Base-by-base conservation (phyloP, 495 filamentous ascomycete genomes). In the Penicilliopsis zonata region DNA sequence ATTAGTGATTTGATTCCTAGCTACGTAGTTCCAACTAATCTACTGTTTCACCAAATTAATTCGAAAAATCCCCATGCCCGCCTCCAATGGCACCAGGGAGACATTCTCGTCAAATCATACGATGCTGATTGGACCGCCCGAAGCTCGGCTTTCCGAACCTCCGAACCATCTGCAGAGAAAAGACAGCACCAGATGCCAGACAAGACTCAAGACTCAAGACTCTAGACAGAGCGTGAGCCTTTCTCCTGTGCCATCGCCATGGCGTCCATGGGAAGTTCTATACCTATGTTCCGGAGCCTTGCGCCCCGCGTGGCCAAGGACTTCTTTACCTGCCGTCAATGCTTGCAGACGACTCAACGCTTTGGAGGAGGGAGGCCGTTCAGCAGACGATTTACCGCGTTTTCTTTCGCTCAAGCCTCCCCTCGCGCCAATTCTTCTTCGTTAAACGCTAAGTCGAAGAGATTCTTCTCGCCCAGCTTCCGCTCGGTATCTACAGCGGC, bases 321-420 rank as follows among this genome's bases (percentile, higher is more conserved):
- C 26, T 62, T 74, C 30, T 73, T 79, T 38, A 59, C 70, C 37
- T 78, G 78, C 53, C 67, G 69, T 31, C 72, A 79, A 63, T 83
- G 75, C 45, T 55, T 78, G 9, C 52, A 44, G 13, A 55, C 33
- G 30, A n/a, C n/a, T n/a, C n/a, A n/a, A n/a, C 52, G 52, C 27
- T 52, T 45, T 35, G 50, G 42, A 40, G 49, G 43, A 13, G 47
- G 44, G 37, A 56, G 49, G 27, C 48, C 51, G 18, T 50, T 61
- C 40, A 57, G 57, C 38, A 59, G 34, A 24, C 38, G 41, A 5
- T 55, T 51, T 40, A 33, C 35, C 15, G 31, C 54, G 15, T 37
- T 44, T 23, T 44, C 50, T 13, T 52, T 51, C 14, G 28, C 41
- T 23, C 55, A 49, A 32, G 40, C 34, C 5, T 26, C 49, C 9